Percentiles rank a stretch among this genome's conserved stretches.
Evolutionary conservation across 2,329 filamentous ascomycete species (phyloP).

Genomic region (Colletotrichum orchidophilum): DNA sequence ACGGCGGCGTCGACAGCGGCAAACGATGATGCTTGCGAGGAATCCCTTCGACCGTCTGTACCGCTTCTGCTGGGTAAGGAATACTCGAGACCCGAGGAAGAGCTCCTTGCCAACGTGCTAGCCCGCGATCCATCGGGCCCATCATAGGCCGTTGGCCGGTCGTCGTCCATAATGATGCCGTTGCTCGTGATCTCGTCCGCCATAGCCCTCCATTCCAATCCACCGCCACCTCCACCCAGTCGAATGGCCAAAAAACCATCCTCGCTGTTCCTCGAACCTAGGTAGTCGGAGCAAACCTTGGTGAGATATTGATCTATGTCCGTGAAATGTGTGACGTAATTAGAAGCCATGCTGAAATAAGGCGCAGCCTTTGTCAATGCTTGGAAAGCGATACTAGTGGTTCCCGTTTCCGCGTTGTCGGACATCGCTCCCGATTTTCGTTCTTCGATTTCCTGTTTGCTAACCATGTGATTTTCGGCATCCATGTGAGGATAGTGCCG

Average conservation of each 20-base stretch:
- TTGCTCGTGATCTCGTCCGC: constrained; percentile 53
- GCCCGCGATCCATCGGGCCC: constrained; percentile 39
- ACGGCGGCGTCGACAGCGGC: constrained; percentile 47
- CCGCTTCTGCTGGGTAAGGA: constrained; percentile 13
- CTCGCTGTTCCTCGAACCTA: constrained; percentile 41
- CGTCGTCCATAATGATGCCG: constrained; percentile 48
- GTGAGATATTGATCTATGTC: constrained; percentile 64
- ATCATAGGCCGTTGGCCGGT: constrained; percentile 37
- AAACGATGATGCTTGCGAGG: constrained; percentile 43
- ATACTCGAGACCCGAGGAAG: constrained; percentile 39
- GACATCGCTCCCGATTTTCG: constrained; percentile 35
- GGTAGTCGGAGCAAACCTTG: constrained; percentile 50
- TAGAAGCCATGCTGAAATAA: constrained; percentile 64
- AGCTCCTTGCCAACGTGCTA: constrained; percentile 43
- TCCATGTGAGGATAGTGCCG: constrained; percentile 77
- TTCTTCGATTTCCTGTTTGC: constrained; percentile 45
- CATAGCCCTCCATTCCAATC: constrained; percentile 60
- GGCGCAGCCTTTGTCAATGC: constrained; percentile 61
- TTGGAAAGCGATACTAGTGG: constrained; percentile 58
- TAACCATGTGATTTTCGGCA: constrained; percentile 60
- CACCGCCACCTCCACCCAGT: constrained; percentile 56
- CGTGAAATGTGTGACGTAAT: constrained; percentile 62
- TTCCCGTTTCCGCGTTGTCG: constrained; percentile 48
- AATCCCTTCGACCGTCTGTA: constrained; percentile 32
- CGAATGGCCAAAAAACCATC: constrained; percentile 50